Evolutionary conservation across 345 rosid genomes (phyloP).

Genomic region (Eucalyptus marginata): DNA sequence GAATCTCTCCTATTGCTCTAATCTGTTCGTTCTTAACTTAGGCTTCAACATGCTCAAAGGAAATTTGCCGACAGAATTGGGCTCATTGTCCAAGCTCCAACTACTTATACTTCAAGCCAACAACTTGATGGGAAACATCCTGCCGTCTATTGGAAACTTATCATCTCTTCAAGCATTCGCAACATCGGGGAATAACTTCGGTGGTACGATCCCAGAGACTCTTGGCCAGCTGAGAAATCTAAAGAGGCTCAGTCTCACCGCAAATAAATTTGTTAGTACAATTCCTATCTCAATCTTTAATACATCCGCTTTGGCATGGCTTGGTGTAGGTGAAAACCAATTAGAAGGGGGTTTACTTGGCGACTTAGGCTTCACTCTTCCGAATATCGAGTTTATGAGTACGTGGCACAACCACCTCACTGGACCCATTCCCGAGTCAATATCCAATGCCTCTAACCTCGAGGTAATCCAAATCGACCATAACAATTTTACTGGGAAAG

Average conservation of each 20-base stretch:
- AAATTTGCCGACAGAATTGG: neutral
- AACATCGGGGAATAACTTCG: accelerated
- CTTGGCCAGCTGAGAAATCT: neutral
- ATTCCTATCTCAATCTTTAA: neutral
- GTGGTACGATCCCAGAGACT: neutral
- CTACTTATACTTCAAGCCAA: accelerated
- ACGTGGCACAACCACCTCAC: accelerated
- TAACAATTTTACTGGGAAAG: neutral
- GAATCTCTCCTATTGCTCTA: neutral
- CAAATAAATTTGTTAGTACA: neutral
- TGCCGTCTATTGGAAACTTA: neutral
- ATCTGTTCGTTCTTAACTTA: neutral
- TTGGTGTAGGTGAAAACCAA: neutral
- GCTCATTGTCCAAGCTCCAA: neutral
- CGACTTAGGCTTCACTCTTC: neutral
- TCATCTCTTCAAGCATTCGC: accelerated
- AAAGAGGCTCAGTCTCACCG: accelerated
- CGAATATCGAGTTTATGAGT: accelerated
- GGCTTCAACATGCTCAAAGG: neutral
- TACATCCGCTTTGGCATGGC: accelerated
- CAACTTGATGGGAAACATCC: neutral
- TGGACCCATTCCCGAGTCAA: neutral
- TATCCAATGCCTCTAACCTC: neutral
- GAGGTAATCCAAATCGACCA: accelerated
- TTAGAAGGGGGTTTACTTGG: neutral